Evolutionary conservation across 371 early-diverging fungal genomes (phyloP).

Genomic region (Apophysomyces variabilis): DNA sequence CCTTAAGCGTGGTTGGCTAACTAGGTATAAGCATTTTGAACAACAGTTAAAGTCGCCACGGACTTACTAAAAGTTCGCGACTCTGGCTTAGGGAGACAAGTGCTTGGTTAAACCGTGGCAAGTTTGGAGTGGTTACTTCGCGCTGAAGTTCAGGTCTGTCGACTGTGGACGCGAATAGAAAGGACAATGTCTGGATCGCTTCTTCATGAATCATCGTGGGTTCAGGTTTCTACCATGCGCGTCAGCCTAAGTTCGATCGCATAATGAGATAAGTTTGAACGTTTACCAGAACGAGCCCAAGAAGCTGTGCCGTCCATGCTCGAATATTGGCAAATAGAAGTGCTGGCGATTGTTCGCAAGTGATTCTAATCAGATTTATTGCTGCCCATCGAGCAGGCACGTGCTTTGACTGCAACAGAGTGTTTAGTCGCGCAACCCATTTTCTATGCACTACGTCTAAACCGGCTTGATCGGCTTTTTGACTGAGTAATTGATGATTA

Average conservation of each 20-base stretch:
- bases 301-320: slow-evolving; percentile 45
- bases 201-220: slow-evolving; percentile 41
- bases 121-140: slow-evolving; percentile 57
- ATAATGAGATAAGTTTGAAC: neutral
- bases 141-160: slow-evolving; percentile 63
- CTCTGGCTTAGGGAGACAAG: slow-evolving; percentile 49
- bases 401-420: slow-evolving; percentile 61
- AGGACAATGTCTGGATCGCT: slow-evolving; percentile 50
- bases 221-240: slow-evolving; percentile 47
- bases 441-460: slow-evolving; percentile 41
- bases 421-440: slow-evolving; percentile 63
- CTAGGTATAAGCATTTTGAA: neutral
- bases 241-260: neutral
- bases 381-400: slow-evolving; percentile 60
- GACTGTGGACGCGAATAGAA: slow-evolving; percentile 52
- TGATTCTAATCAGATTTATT: slow-evolving; percentile 51
- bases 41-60: neutral
- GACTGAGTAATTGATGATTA: slow-evolving; percentile 45
- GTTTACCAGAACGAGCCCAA: slow-evolving; percentile 42
- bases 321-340: slow-evolving; percentile 48
- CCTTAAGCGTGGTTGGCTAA: slow-evolving; percentile 51
- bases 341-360: slow-evolving; percentile 55
- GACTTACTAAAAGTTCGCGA: slow-evolving; percentile 54
- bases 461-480: slow-evolving; percentile 21
- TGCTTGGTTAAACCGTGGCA: slow-evolving; percentile 58